Base-by-base conservation (phyloP, 805 yeast genomes). In the Pichia manshurica region DNA sequence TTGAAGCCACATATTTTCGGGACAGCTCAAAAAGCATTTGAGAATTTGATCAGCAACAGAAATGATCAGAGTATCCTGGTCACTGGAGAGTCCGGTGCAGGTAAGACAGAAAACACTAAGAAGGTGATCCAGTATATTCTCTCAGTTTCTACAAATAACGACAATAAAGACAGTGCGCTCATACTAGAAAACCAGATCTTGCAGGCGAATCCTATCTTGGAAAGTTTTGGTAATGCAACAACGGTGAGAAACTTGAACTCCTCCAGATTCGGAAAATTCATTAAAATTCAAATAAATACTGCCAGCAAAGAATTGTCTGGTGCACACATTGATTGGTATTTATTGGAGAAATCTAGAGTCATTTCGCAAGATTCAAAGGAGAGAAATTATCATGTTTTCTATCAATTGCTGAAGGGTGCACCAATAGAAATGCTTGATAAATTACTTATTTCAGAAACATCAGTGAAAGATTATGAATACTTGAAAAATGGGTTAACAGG, bases 71-170 rank as follows among this genome's bases (percentile, higher is more conserved):
- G 95, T 12, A 88, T 93, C 47, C 71, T 93, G 43, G 97, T 93
- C n/a, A 93, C 99, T 0, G 99, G 99, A 54, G 99, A 93, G 63
- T 84, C 95, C 21, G 99, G 99, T 55, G 99, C 99, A 0, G 99
- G 99, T 45, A 93, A 93, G 63, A 93, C 99, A 0, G 99, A 93
- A 67, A 93, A 88, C 56, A 93, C 99, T 4, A 93, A 93, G 65
- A 89, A 86, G 61, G 89, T 93, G 47, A 84, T 93, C 50, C 97
- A 90, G 63, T 93, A 89, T 63, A 73, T 93, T 48, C 87, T 96
- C 1, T 81, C 87, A 7, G 82, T 87, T 23, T 79, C 95, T 2
- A 55, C 66, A 15, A 48, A 57, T 16, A 57, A 56, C 10, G 41
- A 51, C 7, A 55, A 60, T 31, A 54, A 53, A 32, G 53, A 52